Base-by-base conservation (phyloP, 2,329 filamentous ascomycete species). In the Hypoxylon sp. region DNA sequence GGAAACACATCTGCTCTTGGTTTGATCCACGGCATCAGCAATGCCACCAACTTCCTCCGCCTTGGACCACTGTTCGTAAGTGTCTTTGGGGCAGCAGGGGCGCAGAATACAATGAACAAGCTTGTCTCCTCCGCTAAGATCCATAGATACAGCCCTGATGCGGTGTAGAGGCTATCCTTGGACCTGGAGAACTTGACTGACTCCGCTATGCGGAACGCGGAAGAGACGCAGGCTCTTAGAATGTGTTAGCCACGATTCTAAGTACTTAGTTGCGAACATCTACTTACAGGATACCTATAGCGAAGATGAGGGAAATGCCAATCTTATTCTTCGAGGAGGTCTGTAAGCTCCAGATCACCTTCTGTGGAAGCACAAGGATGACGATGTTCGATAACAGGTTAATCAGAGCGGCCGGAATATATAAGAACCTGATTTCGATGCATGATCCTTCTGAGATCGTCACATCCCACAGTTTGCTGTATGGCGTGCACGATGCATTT, bases 401-500 rank as follows among this genome's bases (percentile, higher is more conserved):
- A 2, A 48, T 21, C 2, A 26, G 7, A 11, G 45, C 18, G n/a
- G 26, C 18, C 13, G 21, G n/a, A n/a, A 47, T 18, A 15, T 47
- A 29, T 4, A 46, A 13, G 7, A 20, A 18, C 9, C 7, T 46
- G 13, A 27, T 15, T 10, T 46, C 15, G 6, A 46, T 20, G 18
- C 42, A 46, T 15, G 10, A 13, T 4, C 68, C 71, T 18, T 23
- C 73, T 54, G 51, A 3, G 9, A 62, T 20, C 8, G 48, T 49
- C 15, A 41, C 33, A 35, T 72, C 63, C 71, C 70, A 74, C 4
- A 69, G 65, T 27, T 54, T 66, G 13, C 43, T 23, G 10, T 69
- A 33, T 0, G 72, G 72, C 2, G 47, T 50, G 50, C 72, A 74
- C 17, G 71, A 62, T 18, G 73, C 63, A 17, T 69, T 66, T 21